Conservation (phyloP, 2,329 filamentous ascomycete genomes). For the Sodiomyces alkalinus region DNA sequence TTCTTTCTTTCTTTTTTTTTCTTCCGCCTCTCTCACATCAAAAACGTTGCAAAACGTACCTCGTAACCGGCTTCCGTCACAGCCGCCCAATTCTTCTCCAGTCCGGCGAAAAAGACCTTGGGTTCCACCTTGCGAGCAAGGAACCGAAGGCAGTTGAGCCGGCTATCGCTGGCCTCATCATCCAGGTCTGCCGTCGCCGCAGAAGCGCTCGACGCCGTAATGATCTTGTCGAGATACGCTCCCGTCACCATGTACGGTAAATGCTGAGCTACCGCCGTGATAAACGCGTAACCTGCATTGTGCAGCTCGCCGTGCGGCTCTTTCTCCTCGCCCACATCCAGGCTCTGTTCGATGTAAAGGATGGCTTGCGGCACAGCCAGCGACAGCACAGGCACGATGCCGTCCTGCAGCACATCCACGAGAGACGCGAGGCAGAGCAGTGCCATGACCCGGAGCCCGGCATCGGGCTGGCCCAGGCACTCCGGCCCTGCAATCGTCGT, state of each 20-base stretch:
- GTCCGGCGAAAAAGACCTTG: conserved; percentile 56
- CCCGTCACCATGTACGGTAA: conserved; percentile 81
- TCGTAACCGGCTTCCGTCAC: conserved; percentile 47
- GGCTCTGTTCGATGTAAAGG: conserved; percentile 50
- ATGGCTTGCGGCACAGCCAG: conserved; percentile 58
- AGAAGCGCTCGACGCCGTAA: conserved; percentile 59
- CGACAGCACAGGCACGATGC: conserved; percentile 71
- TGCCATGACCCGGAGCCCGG: conserved; percentile 65
- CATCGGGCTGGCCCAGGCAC: conserved; percentile 61
- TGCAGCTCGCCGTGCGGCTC: conserved; percentile 50
- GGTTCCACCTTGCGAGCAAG: conserved; percentile 65
- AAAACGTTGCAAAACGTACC: conserved; percentile 28
- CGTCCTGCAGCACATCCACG: conserved; percentile 75
- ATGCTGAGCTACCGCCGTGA: conserved; percentile 66
- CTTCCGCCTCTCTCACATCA: too few species aligned
- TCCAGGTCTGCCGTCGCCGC: conserved; percentile 44
- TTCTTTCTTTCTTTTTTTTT: too few species aligned
- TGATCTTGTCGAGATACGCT: conserved; percentile 54
- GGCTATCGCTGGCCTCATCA: conserved; percentile 46
- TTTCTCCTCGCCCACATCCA: conserved; percentile 34
- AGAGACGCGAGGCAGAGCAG: conserved; percentile 78
- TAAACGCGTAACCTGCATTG: conserved; percentile 67
- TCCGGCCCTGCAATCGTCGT: conserved; percentile 60
- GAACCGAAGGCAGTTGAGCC: conserved; percentile 54
- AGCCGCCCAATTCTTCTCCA: conserved; percentile 56